Evolutionary conservation across 2,329 filamentous ascomycete species (phyloP).

Genomic region (Verticillium longisporum): DNA sequence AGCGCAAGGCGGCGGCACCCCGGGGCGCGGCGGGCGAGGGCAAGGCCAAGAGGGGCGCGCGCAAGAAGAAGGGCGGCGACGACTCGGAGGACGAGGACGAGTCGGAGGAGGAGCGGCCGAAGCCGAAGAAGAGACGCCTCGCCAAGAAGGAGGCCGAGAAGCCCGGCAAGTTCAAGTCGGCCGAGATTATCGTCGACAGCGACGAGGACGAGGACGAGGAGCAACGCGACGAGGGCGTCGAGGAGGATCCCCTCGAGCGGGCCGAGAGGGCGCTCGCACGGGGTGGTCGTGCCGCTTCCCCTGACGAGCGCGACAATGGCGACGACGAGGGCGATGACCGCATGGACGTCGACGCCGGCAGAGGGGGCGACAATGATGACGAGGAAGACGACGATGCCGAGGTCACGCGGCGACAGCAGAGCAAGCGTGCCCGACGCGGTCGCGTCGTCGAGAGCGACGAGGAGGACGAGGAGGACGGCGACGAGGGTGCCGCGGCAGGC

Average conservation of each 20-base stretch:
- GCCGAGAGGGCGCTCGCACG: constrained; percentile 34
- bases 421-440: constrained; percentile 37
- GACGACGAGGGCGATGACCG: constrained; percentile 26
- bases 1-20: constrained; percentile 51
- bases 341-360: constrained; percentile 46
- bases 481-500: constrained; percentile 12
- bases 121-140: constrained; percentile 57
- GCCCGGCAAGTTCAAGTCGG: constrained; percentile 70
- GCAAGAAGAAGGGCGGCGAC: constrained; percentile 55
- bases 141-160: constrained; percentile 38
- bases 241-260: constrained; percentile 36
- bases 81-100: constrained; percentile 33
- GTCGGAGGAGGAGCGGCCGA: constrained; percentile 42
- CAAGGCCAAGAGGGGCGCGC: constrained; percentile 32
- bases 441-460: constrained; percentile 50
- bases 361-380: constrained; percentile 28
- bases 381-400: constrained; percentile 48
- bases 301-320: constrained; percentile 17
- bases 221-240: constrained; percentile 27
- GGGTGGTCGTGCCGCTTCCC: constrained; percentile 21
- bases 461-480: constrained; percentile 36
- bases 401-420: constrained; percentile 33
- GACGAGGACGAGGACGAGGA: constrained; percentile 27
- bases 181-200: constrained; percentile 75
- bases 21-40: constrained; percentile 23